Evolutionary conservation across 352 stramenopile species (phyloP).

Genomic region (Globisporangium parvum): DNA sequence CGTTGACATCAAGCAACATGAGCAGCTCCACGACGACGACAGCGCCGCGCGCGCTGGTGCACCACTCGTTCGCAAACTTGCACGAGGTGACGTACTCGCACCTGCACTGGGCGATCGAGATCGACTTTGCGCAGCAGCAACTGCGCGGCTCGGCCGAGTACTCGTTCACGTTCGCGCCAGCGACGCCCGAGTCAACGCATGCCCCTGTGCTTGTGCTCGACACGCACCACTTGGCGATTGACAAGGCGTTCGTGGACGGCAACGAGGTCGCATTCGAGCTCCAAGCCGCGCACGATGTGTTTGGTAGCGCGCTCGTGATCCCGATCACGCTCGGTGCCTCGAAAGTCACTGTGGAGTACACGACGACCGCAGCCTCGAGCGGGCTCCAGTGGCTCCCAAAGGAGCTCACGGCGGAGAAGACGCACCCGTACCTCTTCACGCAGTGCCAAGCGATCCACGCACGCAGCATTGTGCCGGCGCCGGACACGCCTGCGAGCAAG

Average conservation of each 20-base stretch:
- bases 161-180: constrained; percentile 41
- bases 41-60: constrained; percentile 14
- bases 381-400: constrained; percentile 91
- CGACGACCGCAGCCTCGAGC: constrained; percentile 24
- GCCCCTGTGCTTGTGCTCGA: constrained; percentile 66
- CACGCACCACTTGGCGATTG: constrained; percentile 77
- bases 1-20: background rate
- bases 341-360: constrained; percentile 35
- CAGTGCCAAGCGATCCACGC: constrained; percentile 95
- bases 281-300: constrained; percentile 38
- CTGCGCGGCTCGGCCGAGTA: constrained; percentile 85
- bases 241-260: constrained; percentile 44
- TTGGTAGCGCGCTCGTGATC: constrained; percentile 57
- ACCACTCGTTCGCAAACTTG: constrained; percentile 87
- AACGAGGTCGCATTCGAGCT: constrained; percentile 27
- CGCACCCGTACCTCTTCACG: constrained; percentile 93
- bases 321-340: constrained; percentile 34
- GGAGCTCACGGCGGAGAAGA: constrained; percentile 92
- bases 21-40: background rate
- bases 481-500: constrained; percentile 91
- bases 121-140: constrained; percentile 80
- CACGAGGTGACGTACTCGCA: constrained; percentile 76
- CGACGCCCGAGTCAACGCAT: constrained; percentile 5
- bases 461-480: constrained; percentile 93
- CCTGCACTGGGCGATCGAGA: constrained; percentile 75